Evolutionary conservation across 2,329 filamentous ascomycete genomes (phyloP).

Genomic region (Alternaria incomplexa): DNA sequence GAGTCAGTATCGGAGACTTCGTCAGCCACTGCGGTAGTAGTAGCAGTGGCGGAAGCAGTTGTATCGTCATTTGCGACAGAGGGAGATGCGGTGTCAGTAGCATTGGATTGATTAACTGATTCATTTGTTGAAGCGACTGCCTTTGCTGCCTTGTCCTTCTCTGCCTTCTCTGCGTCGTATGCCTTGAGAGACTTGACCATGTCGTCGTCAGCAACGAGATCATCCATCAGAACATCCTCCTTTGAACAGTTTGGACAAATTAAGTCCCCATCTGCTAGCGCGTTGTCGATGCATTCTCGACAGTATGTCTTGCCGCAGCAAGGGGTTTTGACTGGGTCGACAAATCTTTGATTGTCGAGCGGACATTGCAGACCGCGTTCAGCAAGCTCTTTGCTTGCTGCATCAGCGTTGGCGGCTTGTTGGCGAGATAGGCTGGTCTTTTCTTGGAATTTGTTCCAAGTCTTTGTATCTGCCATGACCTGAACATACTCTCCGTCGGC

Average conservation of each 20-base stretch:
- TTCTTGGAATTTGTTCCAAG: slow-evolving; percentile 97
- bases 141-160: slow-evolving; percentile 48
- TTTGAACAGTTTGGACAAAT: slow-evolving; percentile 90
- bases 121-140: slow-evolving; percentile 31
- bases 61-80: slow-evolving; percentile 32
- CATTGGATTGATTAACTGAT: slow-evolving; percentile 19
- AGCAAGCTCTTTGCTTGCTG: slow-evolving; percentile 84
- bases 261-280: slow-evolving; percentile 97
- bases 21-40: slow-evolving; percentile 43
- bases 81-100: slow-evolving; percentile 17
- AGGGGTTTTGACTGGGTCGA: slow-evolving; percentile 98
- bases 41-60: slow-evolving; percentile 33
- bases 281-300: slow-evolving; percentile 99
- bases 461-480: slow-evolving; percentile 91
- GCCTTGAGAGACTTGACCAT: slow-evolving; percentile 77
- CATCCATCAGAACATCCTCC: slow-evolving; percentile 91
- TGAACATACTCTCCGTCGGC: slow-evolving; percentile 97
- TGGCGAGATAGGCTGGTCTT: slow-evolving; percentile 87
- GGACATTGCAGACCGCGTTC: slow-evolving; percentile 89
- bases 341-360: slow-evolving; percentile 97
- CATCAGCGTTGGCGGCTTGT: slow-evolving; percentile 76
- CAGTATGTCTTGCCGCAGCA: slow-evolving; percentile 99
- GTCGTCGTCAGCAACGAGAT: slow-evolving; percentile 77
- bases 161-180: slow-evolving; percentile 65
- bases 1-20: slow-evolving; percentile 44